Base-by-base conservation (phyloP, 2,329 filamentous ascomycete species). In the Juglanconis juglandina region DNA sequence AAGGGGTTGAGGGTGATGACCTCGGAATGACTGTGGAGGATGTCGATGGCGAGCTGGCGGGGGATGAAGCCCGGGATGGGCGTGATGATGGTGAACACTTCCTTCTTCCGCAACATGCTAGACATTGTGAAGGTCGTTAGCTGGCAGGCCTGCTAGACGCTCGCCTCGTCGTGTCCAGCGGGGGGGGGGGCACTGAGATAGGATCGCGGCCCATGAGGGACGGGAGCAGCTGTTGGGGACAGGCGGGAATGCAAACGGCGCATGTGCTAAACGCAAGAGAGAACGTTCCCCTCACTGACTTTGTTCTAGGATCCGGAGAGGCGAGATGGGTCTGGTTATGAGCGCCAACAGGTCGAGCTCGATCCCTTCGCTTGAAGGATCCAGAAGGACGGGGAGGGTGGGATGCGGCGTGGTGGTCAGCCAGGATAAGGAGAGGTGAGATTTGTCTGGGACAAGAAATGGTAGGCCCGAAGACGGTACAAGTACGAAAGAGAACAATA, bases 1-100 rank as follows among this genome's bases (percentile, higher is more conserved):
- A 90, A 82, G 4, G 87, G 87, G 67, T 89, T 89, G 63, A 90
- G 75, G 39, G 84, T 86, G 75, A 90, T 89, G 72, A 90, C 84
- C 69, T 90, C 87, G 70, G 82, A 81, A 72, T 90, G 87, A 64
- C 83, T 84, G 71, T 90, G 87, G 60, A 90, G 83, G 70, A 90
- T 88, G 70, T 90, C 87, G 74, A 90, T 81, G 66, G 87, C 87
- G 58, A 90, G 80, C 71, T 90, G 86, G 63, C 87, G 86, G 17
- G 87, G 87, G 65, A 90, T 88, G 72, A 86, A 87, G 69, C 80
- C 78, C 37, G 87, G 87, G 54, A 90, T 88, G 50, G 87, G 86
- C 60, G 87, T 90, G 70, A 90, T 83, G 65, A 88, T 82, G 33
- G 86, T 89, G 72, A 88, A 87, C 33, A 80, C 78, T 64, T 85